Base-by-base conservation (phyloP, 2,329 filamentous ascomycete genomes). In the Graphiopsis chlorocephala region DNA sequence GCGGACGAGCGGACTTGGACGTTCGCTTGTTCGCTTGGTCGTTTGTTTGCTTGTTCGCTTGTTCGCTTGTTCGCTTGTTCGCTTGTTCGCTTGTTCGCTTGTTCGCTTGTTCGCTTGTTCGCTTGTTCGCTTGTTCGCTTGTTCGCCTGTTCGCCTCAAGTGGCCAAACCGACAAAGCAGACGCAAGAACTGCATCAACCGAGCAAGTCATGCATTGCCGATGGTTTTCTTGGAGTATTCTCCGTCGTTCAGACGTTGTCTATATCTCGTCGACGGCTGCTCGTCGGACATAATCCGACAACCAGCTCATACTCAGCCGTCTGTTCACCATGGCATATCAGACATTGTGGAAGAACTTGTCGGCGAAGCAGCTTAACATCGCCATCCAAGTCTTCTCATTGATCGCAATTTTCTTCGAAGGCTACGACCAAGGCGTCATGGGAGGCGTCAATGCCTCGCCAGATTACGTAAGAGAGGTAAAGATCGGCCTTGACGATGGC, bases 371-470 rank as follows among this genome's bases (percentile, higher is more conserved):
- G 66, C 76, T 82, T 61, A 82, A 81, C 67, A 23, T 78, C 6
- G 75, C 77, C 11, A 74, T 75, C 42, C 73, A 74, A 50, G 61
- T 68, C 59, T 79, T 80, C 65, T 76, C 72, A 15, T 53, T 73
- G 28, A 71, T 76, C 29, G 64, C 69, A 8, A 73, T 75, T 50
- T 75, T 80, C 69, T 80, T 79, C 68, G 73, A 77, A 76, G 83
- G 83, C 23, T 85, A 84, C 73, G 81, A 85, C 65, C 83, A 85
- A 68, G 83, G 83, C 60, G 82, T 85, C n/a, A 81, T 84, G 78
- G 82, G 83, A 57, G 80, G 80, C 47, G 81, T 85, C 57, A 84
- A 82, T 65, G 72, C 72, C 10, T 76, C 78, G 14, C 78, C 78
- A 1, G 70, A 74, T 57, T 82, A 79, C 70, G 76, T 81, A 25